These are phyloP conservation scores for Camptophora hylomeconis DNA, from an alignment of 2,329 filamentous ascomycete genomes.

Conservation along the genomic window DNA sequence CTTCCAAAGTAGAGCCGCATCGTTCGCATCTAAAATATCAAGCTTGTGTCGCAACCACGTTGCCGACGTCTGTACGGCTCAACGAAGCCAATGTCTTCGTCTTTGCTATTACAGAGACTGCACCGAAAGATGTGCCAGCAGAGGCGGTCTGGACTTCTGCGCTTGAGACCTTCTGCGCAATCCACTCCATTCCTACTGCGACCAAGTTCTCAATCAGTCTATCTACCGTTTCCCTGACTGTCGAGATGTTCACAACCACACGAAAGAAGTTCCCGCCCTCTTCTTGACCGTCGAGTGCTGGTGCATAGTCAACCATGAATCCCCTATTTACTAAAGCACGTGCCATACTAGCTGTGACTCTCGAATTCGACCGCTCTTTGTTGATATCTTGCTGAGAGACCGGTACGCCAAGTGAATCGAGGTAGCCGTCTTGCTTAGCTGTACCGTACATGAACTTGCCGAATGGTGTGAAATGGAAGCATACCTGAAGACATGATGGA, in stretches of 20 bases:
- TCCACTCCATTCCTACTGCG: neutral
- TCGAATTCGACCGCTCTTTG: slow-evolving; percentile 42
- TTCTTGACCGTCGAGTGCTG: slow-evolving; percentile 21
- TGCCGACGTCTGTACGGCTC: no score
- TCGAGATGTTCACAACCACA: slow-evolving; percentile 54
- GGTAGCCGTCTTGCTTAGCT: slow-evolving; percentile 14
- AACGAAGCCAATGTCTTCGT: no score
- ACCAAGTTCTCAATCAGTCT: slow-evolving; percentile 35
- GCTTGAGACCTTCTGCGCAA: no score
- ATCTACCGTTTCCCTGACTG: slow-evolving; percentile 46
- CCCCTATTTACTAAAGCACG: slow-evolving; percentile 42
- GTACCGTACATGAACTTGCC: slow-evolving; percentile 33
- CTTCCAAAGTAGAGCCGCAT: no score
- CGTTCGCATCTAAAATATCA: no score
- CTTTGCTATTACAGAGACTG: no score
- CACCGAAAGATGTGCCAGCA: no score
- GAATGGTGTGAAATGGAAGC: slow-evolving; percentile 69
- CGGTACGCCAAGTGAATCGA: slow-evolving; percentile 5
- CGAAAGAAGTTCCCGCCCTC: slow-evolving; percentile 42
- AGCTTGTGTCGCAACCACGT: no score
- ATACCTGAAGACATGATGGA: slow-evolving; percentile 82
- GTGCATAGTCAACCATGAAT: slow-evolving; percentile 58
- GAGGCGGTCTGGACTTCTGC: no score
- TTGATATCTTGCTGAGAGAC: no score
- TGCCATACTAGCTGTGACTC: slow-evolving; percentile 42